These are phyloP conservation scores for Aspergillus ustus DNA, from an alignment of 2,329 filamentous ascomycete species.

Conservation along the genomic window DNA sequence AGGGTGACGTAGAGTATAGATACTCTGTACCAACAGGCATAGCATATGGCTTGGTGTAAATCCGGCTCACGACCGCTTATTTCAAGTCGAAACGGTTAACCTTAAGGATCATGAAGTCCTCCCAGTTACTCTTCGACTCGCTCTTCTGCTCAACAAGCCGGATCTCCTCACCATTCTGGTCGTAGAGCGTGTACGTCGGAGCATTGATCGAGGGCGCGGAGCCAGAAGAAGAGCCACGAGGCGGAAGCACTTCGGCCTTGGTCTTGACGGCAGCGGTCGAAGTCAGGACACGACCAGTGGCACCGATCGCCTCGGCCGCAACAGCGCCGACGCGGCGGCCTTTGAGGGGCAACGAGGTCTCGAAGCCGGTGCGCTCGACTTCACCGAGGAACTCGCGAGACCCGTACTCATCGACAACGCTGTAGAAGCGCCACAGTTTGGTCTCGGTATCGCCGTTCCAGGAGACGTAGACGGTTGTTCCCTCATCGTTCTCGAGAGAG, in stretches of 20 bases:
- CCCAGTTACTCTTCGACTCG: slow-evolving; percentile 11
- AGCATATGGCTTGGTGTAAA: not conserved
- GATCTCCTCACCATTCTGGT: slow-evolving; percentile 15
- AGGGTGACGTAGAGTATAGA: too few species aligned
- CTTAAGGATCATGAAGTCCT: slow-evolving; percentile 21
- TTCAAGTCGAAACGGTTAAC: slow-evolving; percentile 19
- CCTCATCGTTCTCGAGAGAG: slow-evolving; percentile 35
- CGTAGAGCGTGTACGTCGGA: slow-evolving; percentile 1
- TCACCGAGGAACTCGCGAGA: slow-evolving; percentile 17
- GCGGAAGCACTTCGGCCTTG: slow-evolving; percentile 28
- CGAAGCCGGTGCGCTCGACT: slow-evolving; percentile 26
- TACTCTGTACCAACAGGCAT: not conserved
- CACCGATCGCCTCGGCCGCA: slow-evolving; percentile 45
- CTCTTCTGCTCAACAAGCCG: slow-evolving; percentile 1
- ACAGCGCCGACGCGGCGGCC: slow-evolving; percentile 38
- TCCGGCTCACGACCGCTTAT: not conserved
- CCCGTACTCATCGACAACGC: slow-evolving; percentile 12
- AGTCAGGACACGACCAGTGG: slow-evolving; percentile 32
- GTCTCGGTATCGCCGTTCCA: slow-evolving; percentile 58
- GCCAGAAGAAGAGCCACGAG: not conserved
- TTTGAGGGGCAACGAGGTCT: slow-evolving; percentile 33
- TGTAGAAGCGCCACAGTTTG: slow-evolving; percentile 41
- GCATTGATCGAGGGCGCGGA: not conserved
- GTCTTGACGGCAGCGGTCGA: slow-evolving; percentile 28
- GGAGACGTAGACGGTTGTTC: slow-evolving; percentile 54